These are phyloP conservation scores for Candida chilensis DNA, from an alignment of 805 yeast species.

Conservation along the genomic window DNA sequence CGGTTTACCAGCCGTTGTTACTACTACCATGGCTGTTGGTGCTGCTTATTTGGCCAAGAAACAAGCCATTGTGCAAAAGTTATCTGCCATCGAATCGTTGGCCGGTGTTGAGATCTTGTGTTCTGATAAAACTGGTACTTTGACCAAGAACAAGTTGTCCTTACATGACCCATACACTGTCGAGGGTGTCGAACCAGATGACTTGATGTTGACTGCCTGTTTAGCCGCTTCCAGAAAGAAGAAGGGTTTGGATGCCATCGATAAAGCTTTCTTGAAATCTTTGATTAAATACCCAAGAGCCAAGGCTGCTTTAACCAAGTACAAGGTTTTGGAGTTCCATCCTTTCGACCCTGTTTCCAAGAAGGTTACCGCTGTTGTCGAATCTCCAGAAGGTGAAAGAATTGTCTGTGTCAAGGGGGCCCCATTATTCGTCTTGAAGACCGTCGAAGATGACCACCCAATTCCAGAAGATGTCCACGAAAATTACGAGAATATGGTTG, in stretches of 20 bases:
- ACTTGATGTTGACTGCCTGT: slow-evolving; percentile 95
- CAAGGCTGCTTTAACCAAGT: slow-evolving; percentile 84
- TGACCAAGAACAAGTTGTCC: slow-evolving; percentile 94
- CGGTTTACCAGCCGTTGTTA: slow-evolving; percentile 97
- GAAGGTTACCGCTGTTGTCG: slow-evolving; percentile 92
- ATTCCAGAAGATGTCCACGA: slow-evolving; percentile 89
- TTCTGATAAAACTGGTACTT: slow-evolving; percentile 97
- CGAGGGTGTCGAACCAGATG: slow-evolving; percentile 94
- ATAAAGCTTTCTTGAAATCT: slow-evolving; percentile 92
- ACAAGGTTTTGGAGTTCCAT: slow-evolving; percentile 92
- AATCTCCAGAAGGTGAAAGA: slow-evolving; percentile 93
- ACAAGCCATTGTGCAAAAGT: slow-evolving; percentile 94
- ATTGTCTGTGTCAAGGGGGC: slow-evolving; percentile 97
- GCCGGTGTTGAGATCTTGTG: slow-evolving; percentile 98
- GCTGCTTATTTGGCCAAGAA: slow-evolving; percentile 97
- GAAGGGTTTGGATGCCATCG: slow-evolving; percentile 97
- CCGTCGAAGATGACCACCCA: slow-evolving; percentile 96
- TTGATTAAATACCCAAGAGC: slow-evolving; percentile 86
- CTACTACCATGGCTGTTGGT: slow-evolving; percentile 99
- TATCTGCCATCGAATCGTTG: slow-evolving; percentile 92
- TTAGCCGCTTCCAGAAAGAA: slow-evolving; percentile 96
- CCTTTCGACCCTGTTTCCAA: slow-evolving; percentile 97
- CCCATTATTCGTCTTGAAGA: slow-evolving; percentile 91
- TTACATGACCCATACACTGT: slow-evolving; percentile 97
- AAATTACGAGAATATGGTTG: slow-evolving; percentile 94